A percentile compares a stretch with the other conserved stretches of the same genome.
Evolutionary conservation across 169 alveolate genomes (phyloP).

Genomic region (Plasmodium malariae): DNA sequence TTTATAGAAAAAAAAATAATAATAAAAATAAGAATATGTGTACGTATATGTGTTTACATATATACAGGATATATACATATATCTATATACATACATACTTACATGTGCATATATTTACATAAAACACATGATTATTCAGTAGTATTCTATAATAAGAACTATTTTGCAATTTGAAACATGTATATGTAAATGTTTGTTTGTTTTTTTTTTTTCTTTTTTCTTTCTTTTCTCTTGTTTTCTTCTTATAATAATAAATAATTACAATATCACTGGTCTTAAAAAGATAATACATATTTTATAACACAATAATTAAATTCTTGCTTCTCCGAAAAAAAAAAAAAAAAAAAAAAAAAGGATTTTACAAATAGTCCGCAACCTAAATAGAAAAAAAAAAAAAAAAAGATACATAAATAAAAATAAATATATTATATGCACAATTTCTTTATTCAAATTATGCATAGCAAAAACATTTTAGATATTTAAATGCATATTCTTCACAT

Average conservation of each 20-base stretch:
- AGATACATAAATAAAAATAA: not conserved
- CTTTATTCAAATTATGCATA: not conserved
- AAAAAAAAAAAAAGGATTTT: slow-evolving; percentile 30
- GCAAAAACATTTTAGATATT: not conserved
- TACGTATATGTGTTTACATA: slow-evolving; percentile 22
- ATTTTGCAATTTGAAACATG: slow-evolving; percentile 12
- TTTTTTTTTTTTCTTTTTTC: slow-evolving; percentile 14
- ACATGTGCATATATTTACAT: slow-evolving; percentile 1
- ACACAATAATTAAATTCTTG: slow-evolving; percentile 17
- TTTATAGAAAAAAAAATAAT: slow-evolving; percentile 5
- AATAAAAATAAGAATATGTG: slow-evolving; percentile 7
- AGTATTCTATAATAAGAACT: slow-evolving; percentile 20
- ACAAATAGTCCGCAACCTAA: slow-evolving; percentile 75
- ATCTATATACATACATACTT: slow-evolving; percentile 14
- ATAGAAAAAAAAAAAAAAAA: not conserved
- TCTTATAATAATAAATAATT: slow-evolving; percentile 7
- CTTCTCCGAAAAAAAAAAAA: slow-evolving; percentile 42
- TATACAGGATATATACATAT: slow-evolving; percentile 10
- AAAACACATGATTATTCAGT: slow-evolving; percentile 12
- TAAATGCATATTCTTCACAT: not conserved
- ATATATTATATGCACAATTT: not conserved
- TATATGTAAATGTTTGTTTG: not conserved
- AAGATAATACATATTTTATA: slow-evolving; percentile 2
- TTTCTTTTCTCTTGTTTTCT: slow-evolving; percentile 21
- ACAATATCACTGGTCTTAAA: slow-evolving; percentile 31